phyloP scores from a whole-genome alignment of 768 basidiomycete genomes.

The Coprinopsis marcescibilis region DNA sequence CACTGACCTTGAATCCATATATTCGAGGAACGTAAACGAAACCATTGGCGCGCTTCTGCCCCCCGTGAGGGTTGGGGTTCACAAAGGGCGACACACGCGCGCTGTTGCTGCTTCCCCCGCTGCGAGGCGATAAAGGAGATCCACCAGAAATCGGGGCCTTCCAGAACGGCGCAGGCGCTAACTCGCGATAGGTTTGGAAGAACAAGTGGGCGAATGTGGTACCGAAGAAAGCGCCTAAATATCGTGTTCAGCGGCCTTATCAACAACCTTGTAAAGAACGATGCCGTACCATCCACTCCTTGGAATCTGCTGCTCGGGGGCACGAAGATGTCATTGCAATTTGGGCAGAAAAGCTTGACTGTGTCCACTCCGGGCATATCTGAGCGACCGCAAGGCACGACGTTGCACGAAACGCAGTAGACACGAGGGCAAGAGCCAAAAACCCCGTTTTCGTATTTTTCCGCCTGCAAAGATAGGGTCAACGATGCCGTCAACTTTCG shows the following conservation, averaged over 20 bases:
- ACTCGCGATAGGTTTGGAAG: constrained; percentile 95
- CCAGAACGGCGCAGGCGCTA: constrained; percentile 92
- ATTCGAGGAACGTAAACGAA: constrained; percentile 88
- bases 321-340: constrained; percentile 94
- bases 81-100: constrained; percentile 56
- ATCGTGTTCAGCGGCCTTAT: constrained; percentile 2
- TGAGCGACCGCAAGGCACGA: constrained; percentile 92
- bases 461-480: constrained; percentile 69
- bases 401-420: constrained; percentile 82
- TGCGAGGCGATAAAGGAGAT: constrained; percentile 54
- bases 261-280: background rate
- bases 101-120: constrained; percentile 41
- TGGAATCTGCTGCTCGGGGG: constrained; percentile 95
- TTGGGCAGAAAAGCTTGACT: constrained; percentile 96
- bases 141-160: constrained; percentile 56
- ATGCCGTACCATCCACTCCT: constrained; percentile 81
- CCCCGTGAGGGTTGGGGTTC: constrained; percentile 86
- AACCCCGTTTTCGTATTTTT: constrained; percentile 88
- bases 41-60: constrained; percentile 83
- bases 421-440: constrained; percentile 97
- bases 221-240: constrained; percentile 93
- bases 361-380: constrained; percentile 96
- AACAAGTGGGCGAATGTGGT: constrained; percentile 98
- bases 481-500: constrained; percentile 12
- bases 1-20: constrained; percentile 97